These are phyloP conservation scores for Colletotrichum musae DNA, from an alignment of 2,329 filamentous ascomycete genomes.

Conservation along the genomic window DNA sequence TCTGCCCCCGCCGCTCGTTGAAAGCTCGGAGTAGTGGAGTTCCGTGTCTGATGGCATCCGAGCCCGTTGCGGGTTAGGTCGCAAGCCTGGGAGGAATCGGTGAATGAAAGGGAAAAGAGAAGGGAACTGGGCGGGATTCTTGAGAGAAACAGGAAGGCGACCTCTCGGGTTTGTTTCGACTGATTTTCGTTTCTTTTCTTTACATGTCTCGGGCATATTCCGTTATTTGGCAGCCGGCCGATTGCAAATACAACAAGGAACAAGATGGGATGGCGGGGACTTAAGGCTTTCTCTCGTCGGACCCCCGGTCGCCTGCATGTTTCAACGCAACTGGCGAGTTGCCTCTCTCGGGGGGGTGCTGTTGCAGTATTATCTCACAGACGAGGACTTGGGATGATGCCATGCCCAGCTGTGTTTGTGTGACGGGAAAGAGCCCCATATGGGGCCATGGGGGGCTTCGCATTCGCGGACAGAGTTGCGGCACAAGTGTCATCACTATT, in stretches of 20 bases:
- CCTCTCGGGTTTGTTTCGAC: no score
- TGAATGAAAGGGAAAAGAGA: constrained; percentile 14
- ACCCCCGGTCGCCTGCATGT: background rate
- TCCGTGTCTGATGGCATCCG: constrained; percentile 5
- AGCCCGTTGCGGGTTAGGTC: constrained; percentile 14
- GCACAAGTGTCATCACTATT: no score
- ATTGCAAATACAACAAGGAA: no score
- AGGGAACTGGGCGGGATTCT: no score
- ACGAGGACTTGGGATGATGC: no score
- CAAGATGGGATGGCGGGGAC: constrained; percentile 9
- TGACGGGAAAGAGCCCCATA: no score
- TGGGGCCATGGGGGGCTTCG: no score
- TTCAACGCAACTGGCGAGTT: no score
- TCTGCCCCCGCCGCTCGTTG: constrained; percentile 26
- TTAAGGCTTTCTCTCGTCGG: background rate
- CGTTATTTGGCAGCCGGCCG: constrained; percentile 7
- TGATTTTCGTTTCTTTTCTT: background rate
- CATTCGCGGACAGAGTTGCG: no score
- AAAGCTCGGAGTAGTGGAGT: constrained; percentile 38
- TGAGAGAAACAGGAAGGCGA: background rate
- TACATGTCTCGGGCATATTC: constrained; percentile 26
- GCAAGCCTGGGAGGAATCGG: constrained; percentile 11
- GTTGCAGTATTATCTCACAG: no score
- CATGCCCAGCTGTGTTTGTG: no score
- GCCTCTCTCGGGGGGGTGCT: no score